Conservation (phyloP, 495 filamentous ascomycete species). For the Hypoxylon fuscum region DNA sequence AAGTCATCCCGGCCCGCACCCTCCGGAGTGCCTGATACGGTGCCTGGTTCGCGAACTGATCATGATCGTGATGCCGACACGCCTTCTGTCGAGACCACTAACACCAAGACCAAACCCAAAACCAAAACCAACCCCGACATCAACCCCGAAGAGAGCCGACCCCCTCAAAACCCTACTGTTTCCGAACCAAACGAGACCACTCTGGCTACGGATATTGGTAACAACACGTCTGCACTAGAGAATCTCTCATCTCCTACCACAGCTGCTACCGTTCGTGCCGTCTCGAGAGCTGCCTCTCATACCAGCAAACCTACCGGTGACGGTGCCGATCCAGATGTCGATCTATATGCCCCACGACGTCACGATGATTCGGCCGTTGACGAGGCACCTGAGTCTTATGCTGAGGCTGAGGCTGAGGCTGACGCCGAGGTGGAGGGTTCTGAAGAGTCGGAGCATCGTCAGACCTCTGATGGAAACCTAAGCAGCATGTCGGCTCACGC, state of each 20-base stretch:
- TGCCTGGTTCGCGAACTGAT: slow-evolving; percentile 3
- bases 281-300: slow-evolving; percentile 61
- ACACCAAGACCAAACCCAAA: too few relatives aligned
- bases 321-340: slow-evolving; percentile 50
- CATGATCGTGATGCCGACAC: slow-evolving; percentile 15
- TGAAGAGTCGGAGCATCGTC: slow-evolving; percentile 53
- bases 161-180: slow-evolving; percentile 27
- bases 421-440: slow-evolving; percentile 44
- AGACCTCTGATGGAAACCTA: slow-evolving; percentile 43
- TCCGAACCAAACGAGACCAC: slow-evolving; percentile 30
- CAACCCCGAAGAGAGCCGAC: slow-evolving; percentile 31
- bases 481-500: slow-evolving; percentile 42
- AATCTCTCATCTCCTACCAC: slow-evolving; percentile 73
- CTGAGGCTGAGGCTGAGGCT: slow-evolving; percentile 42
- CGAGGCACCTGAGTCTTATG: not conserved
- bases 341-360: slow-evolving; percentile 35
- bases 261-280: slow-evolving; percentile 66
- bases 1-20: not conserved
- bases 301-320: slow-evolving; percentile 47
- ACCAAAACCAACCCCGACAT: too few relatives aligned
- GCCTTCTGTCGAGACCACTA: too few relatives aligned
- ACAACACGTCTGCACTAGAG: slow-evolving; percentile 68
- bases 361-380: slow-evolving; percentile 19
- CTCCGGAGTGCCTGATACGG: too few relatives aligned
- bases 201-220: slow-evolving; percentile 49